Percentiles rank a stretch among this genome's conserved stretches.
These are phyloP conservation scores for Dillenia turbinata DNA, from an alignment of 164 flowering plant genomes.

Conservation along the genomic window DNA sequence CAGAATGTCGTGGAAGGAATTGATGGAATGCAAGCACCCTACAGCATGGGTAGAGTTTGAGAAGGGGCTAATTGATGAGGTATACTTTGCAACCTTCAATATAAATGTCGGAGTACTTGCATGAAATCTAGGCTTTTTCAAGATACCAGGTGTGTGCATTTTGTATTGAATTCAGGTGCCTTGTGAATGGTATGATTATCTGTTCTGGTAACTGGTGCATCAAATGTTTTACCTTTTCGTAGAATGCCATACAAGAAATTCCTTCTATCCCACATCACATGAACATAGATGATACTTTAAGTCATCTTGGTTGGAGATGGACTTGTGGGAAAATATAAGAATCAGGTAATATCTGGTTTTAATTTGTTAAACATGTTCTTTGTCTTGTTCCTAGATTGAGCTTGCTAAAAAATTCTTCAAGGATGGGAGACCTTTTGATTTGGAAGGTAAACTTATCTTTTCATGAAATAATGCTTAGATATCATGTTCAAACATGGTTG, in stretches of 20 bases:
- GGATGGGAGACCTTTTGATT: conserved; percentile 73
- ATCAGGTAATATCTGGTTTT: not conserved
- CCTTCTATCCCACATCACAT: too few species aligned
- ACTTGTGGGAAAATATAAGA: not conserved
- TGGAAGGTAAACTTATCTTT: conserved; percentile 54
- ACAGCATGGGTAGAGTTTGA: conserved; percentile 93
- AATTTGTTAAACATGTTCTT: conserved; percentile 5
- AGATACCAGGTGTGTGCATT: not conserved
- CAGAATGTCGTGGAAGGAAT: conserved; percentile 87
- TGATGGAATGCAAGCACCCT: conserved; percentile 82
- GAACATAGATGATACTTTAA: too few species aligned
- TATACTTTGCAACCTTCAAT: conserved; percentile 20
- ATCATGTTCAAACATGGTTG: too few species aligned
- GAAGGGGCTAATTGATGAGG: conserved; percentile 85
- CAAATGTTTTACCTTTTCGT: not conserved
- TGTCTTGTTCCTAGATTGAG: conserved; percentile 42
- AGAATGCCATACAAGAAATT: too few species aligned
- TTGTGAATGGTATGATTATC: too few species aligned
- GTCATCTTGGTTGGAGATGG: too few species aligned
- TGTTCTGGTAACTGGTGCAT: not conserved
- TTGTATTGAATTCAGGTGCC: not conserved
- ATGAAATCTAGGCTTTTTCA: not conserved
- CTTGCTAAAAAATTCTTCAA: conserved; percentile 70
- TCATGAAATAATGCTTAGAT: not conserved
- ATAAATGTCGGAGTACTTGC: conserved; percentile 9